Base-by-base conservation (phyloP, 768 basidiomycete species). In the Psilocybe cyanescens region DNA sequence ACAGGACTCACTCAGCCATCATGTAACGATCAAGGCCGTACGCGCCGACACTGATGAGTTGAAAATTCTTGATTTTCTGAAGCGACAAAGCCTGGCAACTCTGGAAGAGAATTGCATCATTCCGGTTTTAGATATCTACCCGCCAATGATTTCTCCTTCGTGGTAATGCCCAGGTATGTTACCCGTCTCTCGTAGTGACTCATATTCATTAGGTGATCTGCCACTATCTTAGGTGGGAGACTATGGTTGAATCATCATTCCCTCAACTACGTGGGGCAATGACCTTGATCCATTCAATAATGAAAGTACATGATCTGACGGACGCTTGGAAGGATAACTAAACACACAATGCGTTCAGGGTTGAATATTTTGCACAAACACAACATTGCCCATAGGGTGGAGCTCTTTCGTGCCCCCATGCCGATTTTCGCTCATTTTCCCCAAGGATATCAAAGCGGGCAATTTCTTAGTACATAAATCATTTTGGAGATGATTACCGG, bases 21-120 rank as follows among this genome's bases (percentile, higher is more conserved):
- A 72, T 56, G 69, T 75, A 8, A 72, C 68, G 2, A 67, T 75
- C 37, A 73, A 75, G 50, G 53, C 65, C 14, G 67, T 72, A 1
- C 60, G 49, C 51, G 58, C 65, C n/a, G 55, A 56, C 6, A 61
- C 68, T 3, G 67, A 72, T 9, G 73, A 75, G 56, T 67, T 62
- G 48, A 54, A 61, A n/a, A 65, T 72, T 12, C 51, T 65, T 37
- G 60, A 62, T 5, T 65, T 67, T 51, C 31, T 75, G 8, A 52
- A 50, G n/a, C 37, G 67, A 24, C 59, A 67, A 53, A 41, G 14
- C 33, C n/a, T 39, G 17, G 33, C 50, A 11, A 14, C 14, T 11
- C 31, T 53, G 47, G 56, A 51, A 50, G 48, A 58, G 33, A 60
- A 65, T 41, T 65, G 60, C 37, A 28, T 70, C 7, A 47, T 76